Evolutionary conservation across 1,284 basidiomycete genomes (phyloP), one percentile per base, ranked within the genome.

Genomic region (Sporisorium sorghi): DNA sequence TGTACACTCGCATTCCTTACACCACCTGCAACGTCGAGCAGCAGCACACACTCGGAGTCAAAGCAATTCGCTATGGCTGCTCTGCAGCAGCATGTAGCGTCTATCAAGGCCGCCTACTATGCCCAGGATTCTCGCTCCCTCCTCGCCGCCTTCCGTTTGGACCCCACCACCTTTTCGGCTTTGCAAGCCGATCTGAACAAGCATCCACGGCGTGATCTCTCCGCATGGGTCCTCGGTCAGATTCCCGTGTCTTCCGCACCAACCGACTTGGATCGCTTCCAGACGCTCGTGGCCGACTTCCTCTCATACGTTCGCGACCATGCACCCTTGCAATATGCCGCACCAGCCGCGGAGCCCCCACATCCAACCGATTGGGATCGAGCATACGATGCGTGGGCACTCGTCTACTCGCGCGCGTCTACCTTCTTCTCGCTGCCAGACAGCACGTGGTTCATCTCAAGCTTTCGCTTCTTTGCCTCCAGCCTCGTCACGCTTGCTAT

Each of bases 361-460:
- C 23, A 62, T 17, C 28, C 40, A 3, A 61, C 49, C 24, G 63
- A 74, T 15, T 72, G 68, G 64, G 64, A 68, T 40, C 55, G 60
- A 32, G 67, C 65, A 2, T 80, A 78, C 54, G 78, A 80, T 54
- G 69, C 74, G 8, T 80, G 73, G 72, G 69, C 77, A 12, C 64
- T 75, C 12, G 73, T 80, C 44, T 80, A 77, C 56, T 73, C 78
- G 47, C 62, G 76, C 2, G 78, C 81, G 11, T 79, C 81, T 26
- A 64, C 76, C n/a, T 57, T 84, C 46, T 83, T 85, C 46, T 76
- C 82, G 0, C 66, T 76, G 12, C 79, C 80, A 1, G 84, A 85
- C 6, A 75, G 79, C 10, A 80, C 75, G 0, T 85, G 81, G 80
- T 82, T 85, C 55, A 74, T 82, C 1, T 77, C 81, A 0, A 43